Conservation (phyloP, 805 yeast genomes). For the Cyberlindnera amylophila region DNA sequence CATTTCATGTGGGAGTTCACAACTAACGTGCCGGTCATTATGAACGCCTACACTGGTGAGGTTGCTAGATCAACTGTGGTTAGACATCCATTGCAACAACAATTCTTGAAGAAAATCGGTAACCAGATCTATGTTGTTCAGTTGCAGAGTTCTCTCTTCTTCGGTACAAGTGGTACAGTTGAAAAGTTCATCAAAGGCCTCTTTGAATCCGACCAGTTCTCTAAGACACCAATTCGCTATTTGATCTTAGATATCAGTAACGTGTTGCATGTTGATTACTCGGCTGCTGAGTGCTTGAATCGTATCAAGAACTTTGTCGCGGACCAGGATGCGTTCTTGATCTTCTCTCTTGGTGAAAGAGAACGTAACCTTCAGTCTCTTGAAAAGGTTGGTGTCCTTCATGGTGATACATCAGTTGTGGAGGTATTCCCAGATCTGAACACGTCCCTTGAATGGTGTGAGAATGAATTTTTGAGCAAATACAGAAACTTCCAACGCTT, state of each 20-base stretch:
- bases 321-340: constrained; percentile 64
- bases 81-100: constrained; percentile 85
- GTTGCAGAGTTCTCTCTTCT: constrained; percentile 83
- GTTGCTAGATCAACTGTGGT: constrained; percentile 90
- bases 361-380: constrained; percentile 68
- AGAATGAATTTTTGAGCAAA: constrained; percentile 68
- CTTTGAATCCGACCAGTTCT: constrained; percentile 46
- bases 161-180: constrained; percentile 92
- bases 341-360: constrained; percentile 73
- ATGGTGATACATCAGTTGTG: constrained; percentile 41
- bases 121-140: constrained; percentile 86
- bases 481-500: constrained; percentile 32
- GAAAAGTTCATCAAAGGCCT: constrained; percentile 68
- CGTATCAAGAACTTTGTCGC: constrained; percentile 75
- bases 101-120: constrained; percentile 80
- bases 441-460: constrained; percentile 94
- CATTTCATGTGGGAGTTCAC: constrained; percentile 88
- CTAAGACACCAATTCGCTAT: constrained; percentile 61
- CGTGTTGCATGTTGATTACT: constrained; percentile 79
- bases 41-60: constrained; percentile 79
- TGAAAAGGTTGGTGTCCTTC: constrained; percentile 74
- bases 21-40: constrained; percentile 76
- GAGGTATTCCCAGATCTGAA: constrained; percentile 77
- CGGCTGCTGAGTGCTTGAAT: constrained; percentile 94
- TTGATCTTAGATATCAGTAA: constrained; percentile 81